phyloP scores from a whole-genome alignment of 306 rosid species.

The Gillenia trifoliata region DNA sequence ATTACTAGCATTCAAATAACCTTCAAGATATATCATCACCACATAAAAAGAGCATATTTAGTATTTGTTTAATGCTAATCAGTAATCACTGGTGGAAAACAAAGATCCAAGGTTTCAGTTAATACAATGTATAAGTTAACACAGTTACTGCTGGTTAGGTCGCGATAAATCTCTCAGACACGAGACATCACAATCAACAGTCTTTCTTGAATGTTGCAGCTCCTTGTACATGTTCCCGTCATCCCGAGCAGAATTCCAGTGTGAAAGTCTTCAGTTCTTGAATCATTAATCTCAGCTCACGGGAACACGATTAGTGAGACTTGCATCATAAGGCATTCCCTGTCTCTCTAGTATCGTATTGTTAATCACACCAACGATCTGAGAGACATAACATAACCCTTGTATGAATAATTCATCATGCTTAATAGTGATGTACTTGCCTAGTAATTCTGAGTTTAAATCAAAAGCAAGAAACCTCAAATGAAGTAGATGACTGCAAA shows the following conservation, averaged over 20 bases:
- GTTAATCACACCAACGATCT: background rate
- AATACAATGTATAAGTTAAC: background rate
- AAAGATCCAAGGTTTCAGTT: slow-evolving; percentile 3
- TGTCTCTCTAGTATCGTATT: too few relatives aligned
- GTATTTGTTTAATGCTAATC: too few relatives aligned
- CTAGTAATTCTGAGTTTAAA: background rate
- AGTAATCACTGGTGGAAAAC: background rate
- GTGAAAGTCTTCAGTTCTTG: background rate
- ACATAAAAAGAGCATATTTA: too few relatives aligned
- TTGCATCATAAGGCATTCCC: background rate
- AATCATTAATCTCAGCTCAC: background rate
- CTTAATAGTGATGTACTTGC: background rate
- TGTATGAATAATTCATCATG: background rate
- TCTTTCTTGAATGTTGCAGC: background rate
- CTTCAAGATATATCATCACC: too few relatives aligned
- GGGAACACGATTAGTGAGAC: background rate
- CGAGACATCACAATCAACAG: background rate
- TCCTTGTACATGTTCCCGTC: background rate
- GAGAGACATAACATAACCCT: background rate
- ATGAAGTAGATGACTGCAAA: slow-evolving; percentile 10
- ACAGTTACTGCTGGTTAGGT: too few relatives aligned
- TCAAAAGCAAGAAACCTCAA: background rate
- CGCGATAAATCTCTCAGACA: background rate
- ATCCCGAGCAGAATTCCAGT: slow-evolving; percentile 1
- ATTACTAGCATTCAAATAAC: too few relatives aligned